Evolutionary conservation across 208 protist species (phyloP).

Genomic region (Trypanosoma cruzi): DNA sequence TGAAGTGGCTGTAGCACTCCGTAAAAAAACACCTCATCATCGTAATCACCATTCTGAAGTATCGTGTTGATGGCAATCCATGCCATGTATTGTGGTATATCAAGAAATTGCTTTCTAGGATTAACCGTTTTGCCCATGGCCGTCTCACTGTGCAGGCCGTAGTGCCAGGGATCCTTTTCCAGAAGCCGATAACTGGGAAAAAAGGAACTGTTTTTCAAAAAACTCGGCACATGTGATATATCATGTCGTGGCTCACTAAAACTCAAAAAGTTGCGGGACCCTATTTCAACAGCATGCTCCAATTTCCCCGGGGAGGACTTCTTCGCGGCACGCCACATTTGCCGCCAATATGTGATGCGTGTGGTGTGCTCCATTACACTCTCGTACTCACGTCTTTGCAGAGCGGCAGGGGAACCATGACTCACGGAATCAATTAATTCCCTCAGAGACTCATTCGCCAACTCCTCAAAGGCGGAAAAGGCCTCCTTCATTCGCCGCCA

Average conservation of each 20-base stretch:
- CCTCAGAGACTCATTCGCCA: neutral
- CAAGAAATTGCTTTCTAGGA: constrained; percentile 9
- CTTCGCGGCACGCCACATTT: constrained; percentile 4
- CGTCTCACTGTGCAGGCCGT: constrained; percentile 6
- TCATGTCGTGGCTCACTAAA: constrained; percentile 7
- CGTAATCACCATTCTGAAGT: constrained; percentile 41
- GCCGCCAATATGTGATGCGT: constrained; percentile 8
- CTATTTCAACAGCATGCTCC: constrained; percentile 19
- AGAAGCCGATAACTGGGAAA: constrained; percentile 15
- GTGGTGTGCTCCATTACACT: neutral
- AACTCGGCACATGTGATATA: constrained; percentile 29
- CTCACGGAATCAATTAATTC: neutral
- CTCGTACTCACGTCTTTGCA: constrained; percentile 7
- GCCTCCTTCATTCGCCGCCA: constrained; percentile 10
- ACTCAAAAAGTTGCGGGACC: constrained; percentile 1
- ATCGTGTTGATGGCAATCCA: constrained; percentile 37
- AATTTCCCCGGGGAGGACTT: neutral
- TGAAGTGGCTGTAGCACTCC: constrained; percentile 5
- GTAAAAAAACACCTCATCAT: constrained; percentile 39
- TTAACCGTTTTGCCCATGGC: neutral
- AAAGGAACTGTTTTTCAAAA: constrained; percentile 24
- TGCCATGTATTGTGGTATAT: constrained; percentile 31
- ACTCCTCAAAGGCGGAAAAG: constrained; percentile 2
- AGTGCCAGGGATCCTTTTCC: constrained; percentile 5
- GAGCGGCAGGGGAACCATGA: neutral